Evolutionary conservation across 371 early-diverging fungal genomes (phyloP).

Genomic region (Syncephalastrum sp.): DNA sequence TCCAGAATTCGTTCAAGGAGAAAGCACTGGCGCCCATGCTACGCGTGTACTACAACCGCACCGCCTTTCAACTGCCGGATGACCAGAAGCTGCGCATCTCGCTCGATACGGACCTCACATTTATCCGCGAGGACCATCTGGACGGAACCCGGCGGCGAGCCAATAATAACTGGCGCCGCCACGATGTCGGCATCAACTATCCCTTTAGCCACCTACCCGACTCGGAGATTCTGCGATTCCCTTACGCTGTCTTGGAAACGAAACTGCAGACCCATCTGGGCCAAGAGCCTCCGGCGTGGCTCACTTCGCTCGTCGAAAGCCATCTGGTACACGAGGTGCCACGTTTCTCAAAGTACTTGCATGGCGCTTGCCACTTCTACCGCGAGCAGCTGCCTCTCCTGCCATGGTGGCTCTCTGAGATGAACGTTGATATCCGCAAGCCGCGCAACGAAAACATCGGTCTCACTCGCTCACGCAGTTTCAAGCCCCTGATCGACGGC

Average conservation of each 20-base stretch:
- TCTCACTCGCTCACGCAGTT: conserved; percentile 43
- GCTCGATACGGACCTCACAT: conserved; percentile 93
- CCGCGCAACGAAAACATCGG: conserved; percentile 48
- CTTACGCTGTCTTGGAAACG: conserved; percentile 47
- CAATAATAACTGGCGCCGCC: conserved; percentile 89
- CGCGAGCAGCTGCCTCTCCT: conserved; percentile 30
- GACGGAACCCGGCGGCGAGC: conserved; percentile 56
- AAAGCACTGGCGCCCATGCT: conserved; percentile 77
- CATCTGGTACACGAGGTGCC: conserved; percentile 96
- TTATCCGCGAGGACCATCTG: conserved; percentile 82
- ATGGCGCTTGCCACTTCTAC: conserved; percentile 74
- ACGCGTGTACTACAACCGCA: conserved; percentile 94
- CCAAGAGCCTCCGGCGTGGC: conserved; percentile 93
- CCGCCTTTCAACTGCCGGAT: conserved; percentile 96
- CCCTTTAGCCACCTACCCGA: conserved; percentile 90
- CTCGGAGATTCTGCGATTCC: conserved; percentile 40
- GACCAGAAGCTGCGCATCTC: conserved; percentile 92
- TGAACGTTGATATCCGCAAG: conserved; percentile 59
- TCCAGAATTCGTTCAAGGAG: conserved; percentile 69
- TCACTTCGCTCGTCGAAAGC: conserved; percentile 81
- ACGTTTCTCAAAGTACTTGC: conserved; percentile 98
- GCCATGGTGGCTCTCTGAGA: conserved; percentile 53
- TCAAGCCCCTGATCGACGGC: conserved; percentile 50
- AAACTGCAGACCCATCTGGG: conserved; percentile 87
- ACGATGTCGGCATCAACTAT: conserved; percentile 83